Evolutionary conservation across 371 early-diverging fungal species (phyloP).

Genomic region (Blakeslea trispora): DNA sequence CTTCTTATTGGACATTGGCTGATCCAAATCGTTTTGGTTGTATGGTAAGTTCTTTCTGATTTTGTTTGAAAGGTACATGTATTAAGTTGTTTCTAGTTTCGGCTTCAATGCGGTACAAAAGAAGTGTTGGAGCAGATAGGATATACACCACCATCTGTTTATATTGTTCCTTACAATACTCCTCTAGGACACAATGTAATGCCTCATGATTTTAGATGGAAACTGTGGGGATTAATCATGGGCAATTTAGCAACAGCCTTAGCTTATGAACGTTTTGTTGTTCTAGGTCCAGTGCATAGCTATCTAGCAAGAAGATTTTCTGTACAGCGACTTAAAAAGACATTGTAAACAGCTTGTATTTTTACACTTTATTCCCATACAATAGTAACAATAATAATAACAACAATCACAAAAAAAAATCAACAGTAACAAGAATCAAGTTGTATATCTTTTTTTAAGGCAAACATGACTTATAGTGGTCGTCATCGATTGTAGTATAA

Average conservation of each 20-base stretch:
- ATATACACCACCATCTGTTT: conserved; percentile 39
- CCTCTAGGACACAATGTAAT: conserved; percentile 70
- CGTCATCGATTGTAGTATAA: conserved; percentile 67
- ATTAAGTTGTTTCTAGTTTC: no score
- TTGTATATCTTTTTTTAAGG: conserved; percentile 17
- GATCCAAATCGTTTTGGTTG: conserved; percentile 76
- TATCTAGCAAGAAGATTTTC: conserved; percentile 38
- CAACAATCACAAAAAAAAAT: no score
- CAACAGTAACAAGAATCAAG: no score
- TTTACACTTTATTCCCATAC: no score
- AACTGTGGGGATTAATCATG: conserved; percentile 49
- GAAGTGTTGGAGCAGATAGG: conserved; percentile 44
- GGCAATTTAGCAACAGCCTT: conserved; percentile 36
- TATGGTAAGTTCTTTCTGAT: conserved; percentile 8
- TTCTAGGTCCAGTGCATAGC: conserved; percentile 41
- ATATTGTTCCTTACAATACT: conserved; percentile 59
- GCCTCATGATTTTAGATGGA: conserved; percentile 59
- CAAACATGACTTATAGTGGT: conserved; percentile 52
- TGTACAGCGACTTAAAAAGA: conserved; percentile 32
- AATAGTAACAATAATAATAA: no score
- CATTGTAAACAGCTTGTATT: conserved; percentile 16
- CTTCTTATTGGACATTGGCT: conserved; percentile 59
- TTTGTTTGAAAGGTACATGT: no score
- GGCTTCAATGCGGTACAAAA: conserved; percentile 71
- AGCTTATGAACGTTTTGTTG: conserved; percentile 30